phyloP scores from a whole-genome alignment of 2,329 filamentous ascomycete genomes.

The Leptodontidium sp. region DNA sequence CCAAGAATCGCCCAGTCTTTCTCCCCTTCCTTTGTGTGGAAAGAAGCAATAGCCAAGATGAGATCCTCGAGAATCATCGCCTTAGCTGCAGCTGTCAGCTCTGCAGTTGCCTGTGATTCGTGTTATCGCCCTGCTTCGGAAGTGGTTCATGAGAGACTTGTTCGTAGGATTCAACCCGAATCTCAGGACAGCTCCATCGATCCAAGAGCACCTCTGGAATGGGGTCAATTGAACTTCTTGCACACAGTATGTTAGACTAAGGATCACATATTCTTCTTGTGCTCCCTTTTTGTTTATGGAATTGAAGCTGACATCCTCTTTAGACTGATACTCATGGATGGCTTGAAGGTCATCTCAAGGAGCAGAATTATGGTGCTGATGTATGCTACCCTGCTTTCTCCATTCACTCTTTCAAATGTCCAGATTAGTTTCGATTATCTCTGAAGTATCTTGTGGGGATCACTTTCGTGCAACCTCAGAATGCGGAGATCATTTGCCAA shows the following conservation, averaged over 20 bases:
- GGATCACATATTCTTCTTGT: neutral
- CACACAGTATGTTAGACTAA: conserved; percentile 37
- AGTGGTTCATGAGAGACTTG: conserved; percentile 56
- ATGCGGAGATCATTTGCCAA: neutral
- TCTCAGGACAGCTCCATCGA: conserved; percentile 53
- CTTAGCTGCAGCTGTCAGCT: conserved; percentile 37
- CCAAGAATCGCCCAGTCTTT: conserved; percentile 10
- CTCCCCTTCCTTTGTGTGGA: neutral
- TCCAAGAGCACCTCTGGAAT: conserved; percentile 48
- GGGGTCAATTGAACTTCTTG: conserved; percentile 44
- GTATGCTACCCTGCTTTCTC: conserved; percentile 1
- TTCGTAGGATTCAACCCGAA: conserved; percentile 58
- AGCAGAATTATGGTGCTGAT: conserved; percentile 91
- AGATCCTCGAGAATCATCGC: conserved; percentile 27
- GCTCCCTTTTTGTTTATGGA: neutral
- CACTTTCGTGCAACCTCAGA: neutral
- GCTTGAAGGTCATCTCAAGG: conserved; percentile 90
- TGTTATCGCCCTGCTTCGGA: conserved; percentile 54
- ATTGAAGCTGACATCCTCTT: conserved; percentile 16
- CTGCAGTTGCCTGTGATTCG: conserved; percentile 50
- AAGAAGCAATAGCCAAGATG: conserved; percentile 31
- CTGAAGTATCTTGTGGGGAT: neutral
- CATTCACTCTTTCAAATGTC: neutral
- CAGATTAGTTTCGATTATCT: neutral
- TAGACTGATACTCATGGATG: conserved; percentile 65